These are phyloP conservation scores for Cryoendolithus antarcticus DNA, from an alignment of 2,329 filamentous ascomycete species.

Conservation along the genomic window DNA sequence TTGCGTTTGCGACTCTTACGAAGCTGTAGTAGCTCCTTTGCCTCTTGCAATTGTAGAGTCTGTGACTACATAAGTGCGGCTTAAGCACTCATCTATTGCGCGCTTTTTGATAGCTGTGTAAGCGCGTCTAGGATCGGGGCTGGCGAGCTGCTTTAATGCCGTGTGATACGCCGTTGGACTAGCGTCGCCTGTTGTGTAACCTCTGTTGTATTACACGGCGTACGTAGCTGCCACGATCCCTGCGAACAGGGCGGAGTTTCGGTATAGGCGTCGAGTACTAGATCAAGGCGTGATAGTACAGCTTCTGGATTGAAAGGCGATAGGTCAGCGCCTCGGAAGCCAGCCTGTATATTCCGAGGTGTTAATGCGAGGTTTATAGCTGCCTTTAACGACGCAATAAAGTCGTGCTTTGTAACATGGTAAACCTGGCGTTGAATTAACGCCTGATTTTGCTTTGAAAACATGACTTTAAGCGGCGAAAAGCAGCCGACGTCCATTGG, in stretches of 20 bases:
- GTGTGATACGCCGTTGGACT: not conserved
- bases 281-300: slow-evolving; percentile 23
- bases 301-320: slow-evolving; percentile 19
- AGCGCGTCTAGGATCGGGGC: not conserved
- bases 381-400: slow-evolving; percentile 4
- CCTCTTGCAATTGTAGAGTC: too few relatives aligned
- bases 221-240: not conserved
- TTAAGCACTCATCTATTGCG: too few relatives aligned
- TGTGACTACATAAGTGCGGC: too few relatives aligned
- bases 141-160: not conserved
- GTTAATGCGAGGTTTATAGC: slow-evolving; percentile 19
- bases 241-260: not conserved
- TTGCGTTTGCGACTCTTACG: too few relatives aligned
- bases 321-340: slow-evolving; percentile 23
- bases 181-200: not conserved
- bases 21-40: too few relatives aligned
- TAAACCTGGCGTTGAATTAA: slow-evolving; percentile 20
- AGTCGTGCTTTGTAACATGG: slow-evolving; percentile 21
- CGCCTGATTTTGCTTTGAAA: slow-evolving; percentile 18
- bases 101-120: not conserved
- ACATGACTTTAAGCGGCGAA: slow-evolving; percentile 8
- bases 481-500: not conserved
- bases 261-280: not conserved
- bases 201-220: not conserved
- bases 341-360: slow-evolving; percentile 17